phyloP scores from a whole-genome alignment of 2,329 filamentous ascomycete species.

The Aquanectria penicillioides region DNA sequence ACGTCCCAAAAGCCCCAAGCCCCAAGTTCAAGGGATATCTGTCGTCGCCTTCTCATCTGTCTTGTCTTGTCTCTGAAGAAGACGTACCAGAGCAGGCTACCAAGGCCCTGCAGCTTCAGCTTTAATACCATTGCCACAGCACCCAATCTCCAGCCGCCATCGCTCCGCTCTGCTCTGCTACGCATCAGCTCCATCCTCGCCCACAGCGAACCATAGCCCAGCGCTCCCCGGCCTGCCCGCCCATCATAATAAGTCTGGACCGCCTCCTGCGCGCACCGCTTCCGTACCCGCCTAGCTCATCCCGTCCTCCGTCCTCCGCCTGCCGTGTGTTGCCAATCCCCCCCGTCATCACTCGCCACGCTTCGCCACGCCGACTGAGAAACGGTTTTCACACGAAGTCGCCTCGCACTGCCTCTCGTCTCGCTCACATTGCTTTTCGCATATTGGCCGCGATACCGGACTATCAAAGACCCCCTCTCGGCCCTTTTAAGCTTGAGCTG shows the following conservation, averaged over 20 bases:
- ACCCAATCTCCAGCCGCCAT: constrained; percentile 11
- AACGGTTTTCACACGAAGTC: constrained; percentile 4
- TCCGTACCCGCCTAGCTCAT: constrained; percentile 19
- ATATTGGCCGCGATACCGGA: constrained; percentile 2
- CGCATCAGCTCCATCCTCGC: too few species aligned
- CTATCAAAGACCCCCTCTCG: constrained; percentile 5
- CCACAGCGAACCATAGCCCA: constrained; percentile 4
- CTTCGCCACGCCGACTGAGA: constrained; percentile 22
- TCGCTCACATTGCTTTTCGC: constrained; percentile 16
- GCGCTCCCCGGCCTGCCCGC: constrained; percentile 19
- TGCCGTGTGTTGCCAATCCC: constrained; percentile 17
- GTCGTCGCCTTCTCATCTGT: constrained; percentile 1
- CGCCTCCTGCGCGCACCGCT: constrained; percentile 23
- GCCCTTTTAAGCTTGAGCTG: constrained; percentile 17
- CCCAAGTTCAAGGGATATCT: constrained; percentile 9
- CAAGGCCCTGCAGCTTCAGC: constrained; percentile 39
- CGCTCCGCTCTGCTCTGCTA: neutral
- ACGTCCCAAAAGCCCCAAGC: constrained; percentile 8
- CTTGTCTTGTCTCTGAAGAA: neutral
- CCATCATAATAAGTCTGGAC: constrained; percentile 29
- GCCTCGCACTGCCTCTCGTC: neutral
- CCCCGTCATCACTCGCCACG: constrained; percentile 15
- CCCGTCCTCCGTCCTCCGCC: constrained; percentile 23
- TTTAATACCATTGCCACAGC: constrained; percentile 36
- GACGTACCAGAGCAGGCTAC: constrained; percentile 10